These are phyloP conservation scores for Berkeleyomyces basicola DNA, from an alignment of 2,329 filamentous ascomycete genomes.

Conservation along the genomic window DNA sequence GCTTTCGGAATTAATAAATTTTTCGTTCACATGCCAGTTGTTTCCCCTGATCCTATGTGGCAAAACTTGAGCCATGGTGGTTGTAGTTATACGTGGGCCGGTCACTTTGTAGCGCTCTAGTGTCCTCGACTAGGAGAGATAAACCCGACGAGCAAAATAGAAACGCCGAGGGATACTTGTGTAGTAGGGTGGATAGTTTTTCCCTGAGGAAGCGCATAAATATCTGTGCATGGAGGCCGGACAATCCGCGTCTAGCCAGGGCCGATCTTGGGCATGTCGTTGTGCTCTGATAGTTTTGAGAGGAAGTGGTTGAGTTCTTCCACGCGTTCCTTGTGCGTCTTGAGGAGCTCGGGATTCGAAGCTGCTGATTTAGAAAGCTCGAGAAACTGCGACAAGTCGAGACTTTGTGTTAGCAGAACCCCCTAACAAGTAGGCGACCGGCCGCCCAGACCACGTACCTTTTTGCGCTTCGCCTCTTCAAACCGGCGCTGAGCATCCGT, in stretches of 20 bases:
- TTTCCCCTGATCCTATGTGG: background rate
- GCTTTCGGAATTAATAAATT: background rate
- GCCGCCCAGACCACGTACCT: conserved; percentile 36
- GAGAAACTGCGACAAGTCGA: conserved; percentile 43
- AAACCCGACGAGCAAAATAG: background rate
- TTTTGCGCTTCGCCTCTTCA: conserved; percentile 65
- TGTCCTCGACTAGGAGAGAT: background rate
- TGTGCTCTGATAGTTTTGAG: conserved; percentile 83
- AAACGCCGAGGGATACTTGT: background rate
- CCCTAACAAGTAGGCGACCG: background rate
- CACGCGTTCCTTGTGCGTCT: conserved; percentile 92
- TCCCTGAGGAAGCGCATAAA: background rate
- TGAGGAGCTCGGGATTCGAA: conserved; percentile 58
- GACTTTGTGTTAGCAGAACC: conserved; percentile 1
- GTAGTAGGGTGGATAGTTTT: background rate
- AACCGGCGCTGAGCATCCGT: conserved; percentile 71
- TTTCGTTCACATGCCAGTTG: background rate
- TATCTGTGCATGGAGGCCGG: background rate
- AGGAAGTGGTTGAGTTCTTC: conserved; percentile 92
- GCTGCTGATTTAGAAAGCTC: conserved; percentile 51
- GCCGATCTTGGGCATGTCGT: conserved; percentile 73
- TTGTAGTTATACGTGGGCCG: no score
- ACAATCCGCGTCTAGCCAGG: conserved; percentile 29
- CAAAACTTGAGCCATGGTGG: background rate
- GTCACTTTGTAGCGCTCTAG: background rate